These are phyloP conservation scores for Alloteropsis semialata DNA, from an alignment of 176 grass and related monocot species.

Conservation along the genomic window DNA sequence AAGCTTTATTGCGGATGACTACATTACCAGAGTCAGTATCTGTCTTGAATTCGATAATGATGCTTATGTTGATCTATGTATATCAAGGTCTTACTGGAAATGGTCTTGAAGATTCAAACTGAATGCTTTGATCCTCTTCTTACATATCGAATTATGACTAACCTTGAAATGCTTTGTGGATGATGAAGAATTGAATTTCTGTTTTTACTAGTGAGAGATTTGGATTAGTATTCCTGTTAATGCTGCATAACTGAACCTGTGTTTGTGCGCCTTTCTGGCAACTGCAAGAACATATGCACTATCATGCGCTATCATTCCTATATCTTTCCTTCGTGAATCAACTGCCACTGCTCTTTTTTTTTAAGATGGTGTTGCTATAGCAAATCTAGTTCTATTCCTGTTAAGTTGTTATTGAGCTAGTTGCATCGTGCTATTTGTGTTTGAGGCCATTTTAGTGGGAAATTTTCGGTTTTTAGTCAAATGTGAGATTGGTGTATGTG, in stretches of 20 bases:
- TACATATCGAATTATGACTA: background rate
- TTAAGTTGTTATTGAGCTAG: background rate
- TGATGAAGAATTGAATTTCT: background rate
- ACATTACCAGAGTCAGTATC: background rate
- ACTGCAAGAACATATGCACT: background rate
- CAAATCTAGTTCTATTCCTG: background rate
- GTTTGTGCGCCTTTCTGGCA: background rate
- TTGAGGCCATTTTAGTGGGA: background rate
- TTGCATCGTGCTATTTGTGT: background rate
- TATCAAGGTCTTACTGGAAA: background rate
- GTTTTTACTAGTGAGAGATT: background rate
- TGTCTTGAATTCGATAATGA: background rate
- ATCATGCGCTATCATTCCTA: background rate
- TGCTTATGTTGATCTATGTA: background rate
- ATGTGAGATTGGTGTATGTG: background rate
- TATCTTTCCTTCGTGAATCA: background rate
- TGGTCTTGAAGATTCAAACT: background rate
- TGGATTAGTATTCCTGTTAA: background rate
- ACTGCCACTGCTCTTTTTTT: background rate
- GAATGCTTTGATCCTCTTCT: background rate
- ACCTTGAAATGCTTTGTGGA: background rate
- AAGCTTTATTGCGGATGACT: constrained; percentile 7
- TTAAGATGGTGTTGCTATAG: background rate
- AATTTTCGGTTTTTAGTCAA: background rate
- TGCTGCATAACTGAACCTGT: background rate